A percentile compares a stretch with the other conserved stretches of the same genome.
Evolutionary conservation across 805 yeast species (phyloP).

Genomic region (Ogataea ganodermae): DNA sequence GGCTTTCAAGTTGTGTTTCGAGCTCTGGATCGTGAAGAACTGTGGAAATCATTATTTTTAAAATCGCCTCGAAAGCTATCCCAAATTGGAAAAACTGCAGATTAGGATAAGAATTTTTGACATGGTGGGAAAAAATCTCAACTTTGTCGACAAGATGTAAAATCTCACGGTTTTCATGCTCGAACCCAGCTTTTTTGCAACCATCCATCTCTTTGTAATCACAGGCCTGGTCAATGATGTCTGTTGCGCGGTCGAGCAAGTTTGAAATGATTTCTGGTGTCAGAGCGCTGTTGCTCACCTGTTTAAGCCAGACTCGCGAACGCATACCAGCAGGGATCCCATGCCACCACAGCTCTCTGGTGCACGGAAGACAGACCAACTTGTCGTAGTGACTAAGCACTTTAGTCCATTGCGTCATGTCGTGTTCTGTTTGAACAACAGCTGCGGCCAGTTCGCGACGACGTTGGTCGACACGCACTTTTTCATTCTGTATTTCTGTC

Average conservation of each 20-base stretch:
- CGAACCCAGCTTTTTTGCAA: constrained; percentile 10
- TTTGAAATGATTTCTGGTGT: constrained; percentile 19
- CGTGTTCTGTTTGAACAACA: constrained; percentile 39
- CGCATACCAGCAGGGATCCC: constrained; percentile 51
- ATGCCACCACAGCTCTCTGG: constrained; percentile 63
- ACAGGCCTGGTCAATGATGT: constrained; percentile 32
- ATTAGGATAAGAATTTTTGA: constrained; percentile 33
- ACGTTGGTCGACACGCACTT: constrained; percentile 34
- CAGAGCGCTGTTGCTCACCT: constrained; percentile 35
- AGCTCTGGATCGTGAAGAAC: constrained; percentile 15
- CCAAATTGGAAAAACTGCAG: constrained; percentile 34
- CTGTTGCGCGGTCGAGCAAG: constrained; percentile 22
- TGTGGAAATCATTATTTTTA: constrained; percentile 27
- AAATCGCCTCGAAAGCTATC: constrained; percentile 30
- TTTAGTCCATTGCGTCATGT: constrained; percentile 43
- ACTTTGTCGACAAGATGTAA: constrained; percentile 22
- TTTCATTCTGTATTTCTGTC: constrained; percentile 43
- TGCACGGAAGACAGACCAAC: constrained; percentile 39
- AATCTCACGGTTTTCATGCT: constrained; percentile 13
- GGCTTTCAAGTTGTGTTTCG: constrained; percentile 7
- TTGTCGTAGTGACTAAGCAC: constrained; percentile 40
- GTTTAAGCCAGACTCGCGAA: constrained; percentile 51
- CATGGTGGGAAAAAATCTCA: constrained; percentile 24
- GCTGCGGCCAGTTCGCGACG: constrained; percentile 35
- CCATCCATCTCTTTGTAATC: constrained; percentile 26